A percentile compares a stretch with the other conserved stretches of the same genome.
phyloP scores from a whole-genome alignment of 495 filamentous ascomycete genomes.

The Tuber microsphaerosporum region DNA sequence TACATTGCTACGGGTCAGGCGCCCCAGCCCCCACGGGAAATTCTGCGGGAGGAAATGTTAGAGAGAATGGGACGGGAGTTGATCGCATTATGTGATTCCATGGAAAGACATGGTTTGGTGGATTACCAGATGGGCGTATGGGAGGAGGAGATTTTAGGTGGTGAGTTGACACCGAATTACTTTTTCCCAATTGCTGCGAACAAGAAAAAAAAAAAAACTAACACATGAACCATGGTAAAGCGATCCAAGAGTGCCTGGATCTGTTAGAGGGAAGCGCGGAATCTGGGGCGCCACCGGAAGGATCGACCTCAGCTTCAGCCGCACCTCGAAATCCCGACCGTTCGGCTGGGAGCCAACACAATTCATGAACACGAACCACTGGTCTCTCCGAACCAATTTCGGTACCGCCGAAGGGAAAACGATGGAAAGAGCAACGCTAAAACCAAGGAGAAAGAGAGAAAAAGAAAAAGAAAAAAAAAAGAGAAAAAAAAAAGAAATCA shows the following conservation, averaged over 20 bases:
- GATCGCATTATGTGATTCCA: constrained; percentile 69
- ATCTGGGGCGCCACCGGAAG: constrained; percentile 35
- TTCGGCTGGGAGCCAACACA: constrained; percentile 28
- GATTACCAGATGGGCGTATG: constrained; percentile 96
- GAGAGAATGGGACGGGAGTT: constrained; percentile 75
- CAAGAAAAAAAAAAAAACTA: constrained; percentile 14
- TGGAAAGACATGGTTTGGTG: constrained; percentile 83
- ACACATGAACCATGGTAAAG: constrained; percentile 29
- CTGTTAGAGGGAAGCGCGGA: constrained; percentile 37
- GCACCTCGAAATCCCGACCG: constrained; percentile 36
- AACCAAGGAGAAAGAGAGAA: constrained; percentile 12
- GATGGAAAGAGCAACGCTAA: constrained; percentile 21
- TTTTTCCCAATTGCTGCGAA: constrained; percentile 22
- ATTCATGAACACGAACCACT: constrained; percentile 33
- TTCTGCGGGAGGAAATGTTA: constrained; percentile 62
- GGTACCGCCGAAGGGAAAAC: constrained; percentile 20
- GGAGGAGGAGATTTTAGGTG: constrained; percentile 82
- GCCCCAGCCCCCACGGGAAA: constrained; percentile 54
- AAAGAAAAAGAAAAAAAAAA: background rate
- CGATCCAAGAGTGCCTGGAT: constrained; percentile 41
- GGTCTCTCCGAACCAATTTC: constrained; percentile 12
- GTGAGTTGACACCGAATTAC: constrained; percentile 50
- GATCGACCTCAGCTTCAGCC: constrained; percentile 39
- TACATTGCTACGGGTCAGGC: constrained; percentile 55
- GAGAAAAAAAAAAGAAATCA: background rate